phyloP scores from a whole-genome alignment of 257 asterid genomes.

The Penstemon davidsonii region DNA sequence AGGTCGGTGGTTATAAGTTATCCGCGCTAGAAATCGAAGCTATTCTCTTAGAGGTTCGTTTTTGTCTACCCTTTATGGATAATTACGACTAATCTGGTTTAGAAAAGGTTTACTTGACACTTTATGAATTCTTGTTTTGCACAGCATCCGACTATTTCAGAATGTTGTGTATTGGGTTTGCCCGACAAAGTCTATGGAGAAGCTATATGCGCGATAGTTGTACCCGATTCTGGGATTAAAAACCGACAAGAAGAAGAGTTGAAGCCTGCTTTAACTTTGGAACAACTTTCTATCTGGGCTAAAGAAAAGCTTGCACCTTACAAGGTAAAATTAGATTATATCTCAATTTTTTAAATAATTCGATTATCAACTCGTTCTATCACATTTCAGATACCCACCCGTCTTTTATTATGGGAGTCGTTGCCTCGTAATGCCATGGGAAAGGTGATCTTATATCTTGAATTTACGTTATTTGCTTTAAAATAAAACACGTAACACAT shows the following conservation, averaged over 20 bases:
- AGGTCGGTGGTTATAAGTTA: slow-evolving; percentile 92
- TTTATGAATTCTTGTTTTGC: slow-evolving; percentile 24
- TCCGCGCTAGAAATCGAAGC: slow-evolving; percentile 98
- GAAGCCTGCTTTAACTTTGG: slow-evolving; percentile 75
- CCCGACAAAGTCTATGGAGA: slow-evolving; percentile 92
- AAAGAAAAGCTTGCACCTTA: slow-evolving; percentile 95
- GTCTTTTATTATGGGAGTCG: slow-evolving; percentile 72
- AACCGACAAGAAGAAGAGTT: slow-evolving; percentile 57
- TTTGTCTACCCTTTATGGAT: slow-evolving; percentile 20
- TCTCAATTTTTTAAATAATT: neutral
- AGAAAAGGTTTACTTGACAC: neutral
- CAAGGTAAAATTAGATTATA: slow-evolving; percentile 52
- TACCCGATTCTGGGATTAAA: slow-evolving; percentile 59
- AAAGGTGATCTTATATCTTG: slow-evolving; percentile 46
- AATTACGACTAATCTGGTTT: neutral
- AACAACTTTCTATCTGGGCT: slow-evolving; percentile 80
- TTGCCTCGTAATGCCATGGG: slow-evolving; percentile 98
- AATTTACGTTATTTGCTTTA: neutral
- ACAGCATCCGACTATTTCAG: slow-evolving; percentile 81
- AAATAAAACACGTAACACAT: neutral
- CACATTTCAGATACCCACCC: slow-evolving; percentile 66
- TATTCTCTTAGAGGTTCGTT: slow-evolving; percentile 80
- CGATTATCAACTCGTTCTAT: neutral
- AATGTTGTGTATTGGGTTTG: slow-evolving; percentile 94
- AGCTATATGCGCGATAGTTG: slow-evolving; percentile 74